A percentile compares a stretch with the other conserved stretches of the same genome.
Conservation (phyloP, 2,329 filamentous ascomycete species). For the Fusarium sp. region DNA sequence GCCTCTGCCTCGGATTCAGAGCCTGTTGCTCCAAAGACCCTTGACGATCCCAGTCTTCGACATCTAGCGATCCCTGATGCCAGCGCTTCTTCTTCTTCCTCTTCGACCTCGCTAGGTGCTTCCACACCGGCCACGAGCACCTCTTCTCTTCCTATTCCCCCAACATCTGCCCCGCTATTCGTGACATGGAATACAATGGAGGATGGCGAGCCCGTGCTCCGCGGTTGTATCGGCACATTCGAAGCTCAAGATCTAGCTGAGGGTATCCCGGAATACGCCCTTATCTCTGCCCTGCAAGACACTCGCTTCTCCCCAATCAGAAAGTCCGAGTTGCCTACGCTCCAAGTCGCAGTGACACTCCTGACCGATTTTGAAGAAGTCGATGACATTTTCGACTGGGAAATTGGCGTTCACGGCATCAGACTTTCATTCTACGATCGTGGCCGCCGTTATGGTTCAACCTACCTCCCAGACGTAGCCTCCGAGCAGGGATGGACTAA, state of each 20-base stretch:
- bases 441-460: slow-evolving; percentile 79
- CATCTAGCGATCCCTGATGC: slow-evolving; percentile 50
- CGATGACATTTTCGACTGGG: slow-evolving; percentile 82
- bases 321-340: slow-evolving; percentile 61
- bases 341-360: slow-evolving; percentile 78
- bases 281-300: slow-evolving; percentile 78
- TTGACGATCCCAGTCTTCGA: slow-evolving; percentile 54
- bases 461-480: slow-evolving; percentile 92
- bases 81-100: slow-evolving; percentile 48
- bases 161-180: slow-evolving; percentile 77
- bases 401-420: slow-evolving; percentile 84
- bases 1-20: slow-evolving; percentile 45
- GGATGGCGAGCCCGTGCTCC: slow-evolving; percentile 64
- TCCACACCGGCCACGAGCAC: slow-evolving; percentile 58
- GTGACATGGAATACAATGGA: slow-evolving; percentile 89
- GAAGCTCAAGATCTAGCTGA: slow-evolving; percentile 76
- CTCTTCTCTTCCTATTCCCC: slow-evolving; percentile 50
- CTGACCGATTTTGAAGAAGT: slow-evolving; percentile 86
- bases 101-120: slow-evolving; percentile 54
- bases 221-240: slow-evolving; percentile 97
- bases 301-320: slow-evolving; percentile 68
- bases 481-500: slow-evolving; percentile 94
- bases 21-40: slow-evolving; percentile 32
- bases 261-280: slow-evolving; percentile 81
- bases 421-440: slow-evolving; percentile 84